A percentile compares a stretch with the other conserved stretches of the same genome.
Conservation (phyloP, 495 filamentous ascomycete genomes). For the Neurospora sp. region DNA sequence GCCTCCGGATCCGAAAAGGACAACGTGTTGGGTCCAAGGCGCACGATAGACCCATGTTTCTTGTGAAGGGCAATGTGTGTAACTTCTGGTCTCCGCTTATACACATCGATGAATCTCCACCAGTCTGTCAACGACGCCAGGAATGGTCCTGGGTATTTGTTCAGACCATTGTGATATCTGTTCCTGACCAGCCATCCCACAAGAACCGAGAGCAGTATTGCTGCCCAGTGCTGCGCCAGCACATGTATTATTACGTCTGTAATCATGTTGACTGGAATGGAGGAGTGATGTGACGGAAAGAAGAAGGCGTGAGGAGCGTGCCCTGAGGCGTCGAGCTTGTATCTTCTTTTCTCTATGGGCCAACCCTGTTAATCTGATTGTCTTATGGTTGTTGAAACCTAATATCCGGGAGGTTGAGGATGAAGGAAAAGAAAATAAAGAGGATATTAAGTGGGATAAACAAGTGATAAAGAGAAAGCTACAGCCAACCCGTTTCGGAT, state of each 20-base stretch:
- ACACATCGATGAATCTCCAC: constrained; percentile 61
- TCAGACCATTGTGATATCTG: constrained; percentile 48
- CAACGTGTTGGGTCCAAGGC: constrained; percentile 56
- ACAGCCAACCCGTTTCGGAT: not conserved
- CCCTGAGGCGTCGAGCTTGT: not conserved
- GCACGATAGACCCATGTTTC: constrained; percentile 61
- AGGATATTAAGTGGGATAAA: not conserved
- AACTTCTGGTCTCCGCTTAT: constrained; percentile 48
- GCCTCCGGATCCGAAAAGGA: constrained; percentile 58
- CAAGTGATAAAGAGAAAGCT: not conserved
- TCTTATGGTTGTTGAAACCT: not conserved
- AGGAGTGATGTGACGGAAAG: not conserved
- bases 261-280: constrained; percentile 7
- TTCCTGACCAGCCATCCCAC: constrained; percentile 42
- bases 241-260: constrained; percentile 15
- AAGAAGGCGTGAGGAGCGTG: not conserved
- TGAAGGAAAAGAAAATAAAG: not conserved
- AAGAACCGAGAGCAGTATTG: constrained; percentile 20
- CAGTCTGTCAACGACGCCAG: constrained; percentile 56
- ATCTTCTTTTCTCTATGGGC: not conserved
- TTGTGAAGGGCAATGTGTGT: constrained; percentile 57
- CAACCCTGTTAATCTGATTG: not conserved
- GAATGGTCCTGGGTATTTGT: constrained; percentile 57
- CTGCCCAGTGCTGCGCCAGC: constrained; percentile 40
- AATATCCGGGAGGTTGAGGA: not conserved